These are phyloP conservation scores for Hypomyces rosellus DNA, from an alignment of 2,329 filamentous ascomycete species.

Conservation along the genomic window DNA sequence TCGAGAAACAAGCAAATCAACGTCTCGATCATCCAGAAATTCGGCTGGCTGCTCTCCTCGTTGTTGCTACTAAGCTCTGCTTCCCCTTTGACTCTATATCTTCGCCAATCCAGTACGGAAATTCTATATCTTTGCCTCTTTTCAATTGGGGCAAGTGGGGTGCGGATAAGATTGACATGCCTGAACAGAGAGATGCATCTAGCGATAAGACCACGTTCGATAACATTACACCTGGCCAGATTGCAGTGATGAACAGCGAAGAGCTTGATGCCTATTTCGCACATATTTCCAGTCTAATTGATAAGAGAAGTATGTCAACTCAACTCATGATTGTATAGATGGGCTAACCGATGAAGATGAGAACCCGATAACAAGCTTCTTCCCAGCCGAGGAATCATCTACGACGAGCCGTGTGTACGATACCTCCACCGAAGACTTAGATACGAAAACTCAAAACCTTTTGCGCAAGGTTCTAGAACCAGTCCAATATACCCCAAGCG, in stretches of 20 bases:
- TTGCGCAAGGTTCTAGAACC: conserved; percentile 16
- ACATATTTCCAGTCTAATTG: conserved; percentile 26
- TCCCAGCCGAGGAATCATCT: conserved; percentile 22
- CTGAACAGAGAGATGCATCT: conserved; percentile 11
- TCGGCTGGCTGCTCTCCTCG: conserved; percentile 61
- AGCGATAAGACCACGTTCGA: conserved; percentile 34
- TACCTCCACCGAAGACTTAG: conserved; percentile 20
- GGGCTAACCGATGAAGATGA: conserved; percentile 16
- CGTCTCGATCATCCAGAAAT: conserved; percentile 65
- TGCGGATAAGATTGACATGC: conserved; percentile 33
- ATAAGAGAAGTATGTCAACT: conserved; percentile 25
- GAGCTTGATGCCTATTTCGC: conserved; percentile 62
- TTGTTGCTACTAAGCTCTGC: conserved; percentile 71
- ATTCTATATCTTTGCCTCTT: conserved; percentile 11
- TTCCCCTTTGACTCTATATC: conserved; percentile 65
- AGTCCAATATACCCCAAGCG: neutral
- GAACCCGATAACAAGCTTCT: conserved; percentile 28
- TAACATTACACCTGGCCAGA: conserved; percentile 53
- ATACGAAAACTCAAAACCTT: conserved; percentile 17
- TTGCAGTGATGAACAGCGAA: conserved; percentile 53
- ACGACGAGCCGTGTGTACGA: conserved; percentile 15
- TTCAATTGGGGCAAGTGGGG: conserved; percentile 72
- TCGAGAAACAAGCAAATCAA: conserved; percentile 36
- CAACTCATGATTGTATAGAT: neutral
- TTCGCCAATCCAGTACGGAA: conserved; percentile 22